A percentile compares a stretch with the other conserved stretches of the same genome.
Conservation (phyloP, 2,329 filamentous ascomycete species). For the Lachnellula arida region DNA sequence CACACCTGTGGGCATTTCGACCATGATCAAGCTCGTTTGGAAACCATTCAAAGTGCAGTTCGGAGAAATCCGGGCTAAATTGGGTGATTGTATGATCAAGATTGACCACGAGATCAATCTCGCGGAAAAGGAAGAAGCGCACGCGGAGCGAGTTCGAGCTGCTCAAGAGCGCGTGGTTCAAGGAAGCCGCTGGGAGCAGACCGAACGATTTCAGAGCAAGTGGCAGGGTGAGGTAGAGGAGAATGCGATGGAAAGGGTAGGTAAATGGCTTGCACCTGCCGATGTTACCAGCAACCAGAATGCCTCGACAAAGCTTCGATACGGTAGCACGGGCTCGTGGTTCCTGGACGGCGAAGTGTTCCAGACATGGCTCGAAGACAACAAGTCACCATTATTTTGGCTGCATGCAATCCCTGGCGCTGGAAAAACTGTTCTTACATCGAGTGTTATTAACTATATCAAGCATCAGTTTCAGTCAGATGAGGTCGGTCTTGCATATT, state of each 20-base stretch:
- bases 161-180: neutral
- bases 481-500: conserved; percentile 28
- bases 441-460: conserved; percentile 40
- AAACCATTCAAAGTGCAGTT: neutral
- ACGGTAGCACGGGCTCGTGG: neutral
- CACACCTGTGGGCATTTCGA: neutral
- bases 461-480: conserved; percentile 17
- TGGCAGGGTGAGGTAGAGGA: neutral
- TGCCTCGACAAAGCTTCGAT: neutral
- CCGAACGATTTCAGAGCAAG: neutral
- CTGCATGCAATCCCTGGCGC: conserved; percentile 35
- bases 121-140: neutral
- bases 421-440: conserved; percentile 43
- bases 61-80: neutral
- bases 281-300: neutral
- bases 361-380: neutral
- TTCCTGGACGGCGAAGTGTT: neutral
- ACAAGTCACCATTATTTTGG: conserved; percentile 1
- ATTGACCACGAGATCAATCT: neutral
- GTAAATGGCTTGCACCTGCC: neutral
- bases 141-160: neutral
- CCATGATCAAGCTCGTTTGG: neutral
- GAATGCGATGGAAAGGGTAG: neutral
- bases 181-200: neutral
- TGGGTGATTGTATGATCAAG: neutral